Evolutionary conservation across 352 stramenopile genomes (phyloP).

Genomic region (Phytophthora fragariaefolia): DNA sequence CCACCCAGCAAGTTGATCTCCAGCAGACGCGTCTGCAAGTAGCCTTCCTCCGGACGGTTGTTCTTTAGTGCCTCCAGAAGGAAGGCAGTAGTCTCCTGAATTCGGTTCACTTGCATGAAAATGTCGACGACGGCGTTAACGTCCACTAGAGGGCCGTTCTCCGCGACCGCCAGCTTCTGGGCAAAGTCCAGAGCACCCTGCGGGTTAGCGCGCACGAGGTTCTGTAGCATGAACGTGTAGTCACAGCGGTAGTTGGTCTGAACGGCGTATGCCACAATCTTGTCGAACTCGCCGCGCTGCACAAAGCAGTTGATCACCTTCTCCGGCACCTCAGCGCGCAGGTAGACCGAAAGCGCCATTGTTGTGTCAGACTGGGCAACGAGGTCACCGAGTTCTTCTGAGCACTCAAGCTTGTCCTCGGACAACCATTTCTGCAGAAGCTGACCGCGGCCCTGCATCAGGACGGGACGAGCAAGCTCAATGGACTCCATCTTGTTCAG

Average conservation of each 20-base stretch:
- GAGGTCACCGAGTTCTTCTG: slow-evolving; percentile 97
- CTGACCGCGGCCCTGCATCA: slow-evolving; percentile 97
- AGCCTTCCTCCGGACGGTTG: slow-evolving; percentile 98
- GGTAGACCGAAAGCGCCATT: slow-evolving; percentile 99
- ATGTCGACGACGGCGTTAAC: slow-evolving; percentile 99
- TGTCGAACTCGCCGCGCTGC: slow-evolving; percentile 99
- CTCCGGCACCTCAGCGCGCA: slow-evolving; percentile 96
- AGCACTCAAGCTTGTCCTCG: slow-evolving; percentile 99
- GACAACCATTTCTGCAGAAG: slow-evolving; percentile 99
- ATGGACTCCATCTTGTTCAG: slow-evolving; percentile 99
- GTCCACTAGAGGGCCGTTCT: slow-evolving; percentile 96
- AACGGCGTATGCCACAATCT: slow-evolving; percentile 96
- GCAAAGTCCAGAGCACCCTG: slow-evolving; percentile 98
- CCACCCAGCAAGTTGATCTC: slow-evolving; percentile 99
- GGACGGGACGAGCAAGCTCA: slow-evolving; percentile 97
- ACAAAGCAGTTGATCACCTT: slow-evolving; percentile 99
- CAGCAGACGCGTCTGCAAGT: slow-evolving; percentile 99
- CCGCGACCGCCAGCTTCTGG: slow-evolving; percentile 97
- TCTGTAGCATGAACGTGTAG: slow-evolving; percentile 99
- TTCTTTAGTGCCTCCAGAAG: slow-evolving; percentile 99
- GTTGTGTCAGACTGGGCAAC: slow-evolving; percentile 96
- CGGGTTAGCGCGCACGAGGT: slow-evolving; percentile 98
- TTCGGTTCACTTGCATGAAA: slow-evolving; percentile 99
- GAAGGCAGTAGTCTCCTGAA: slow-evolving; percentile 99
- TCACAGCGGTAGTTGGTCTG: slow-evolving; percentile 99